phyloP scores from a whole-genome alignment of 192 early-diverging fungal species.

The Chytriomyces hyalinus region DNA sequence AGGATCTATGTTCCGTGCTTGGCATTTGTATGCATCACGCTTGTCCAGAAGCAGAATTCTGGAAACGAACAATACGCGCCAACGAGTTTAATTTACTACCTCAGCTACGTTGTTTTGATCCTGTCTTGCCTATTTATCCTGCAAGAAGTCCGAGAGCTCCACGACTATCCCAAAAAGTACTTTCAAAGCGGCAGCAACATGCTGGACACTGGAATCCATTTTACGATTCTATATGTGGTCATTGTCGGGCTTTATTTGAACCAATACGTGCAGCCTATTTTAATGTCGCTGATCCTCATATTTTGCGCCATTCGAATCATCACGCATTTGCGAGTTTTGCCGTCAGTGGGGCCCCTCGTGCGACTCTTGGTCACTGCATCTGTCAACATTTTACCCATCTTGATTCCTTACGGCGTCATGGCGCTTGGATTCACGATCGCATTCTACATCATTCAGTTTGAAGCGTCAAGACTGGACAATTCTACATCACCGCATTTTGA shows the following conservation, averaged over 20 bases:
- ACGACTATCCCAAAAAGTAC: slow-evolving; percentile 44
- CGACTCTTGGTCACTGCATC: slow-evolving; percentile 47
- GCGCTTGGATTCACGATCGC: slow-evolving; percentile 47
- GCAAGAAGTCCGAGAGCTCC: slow-evolving; percentile 48
- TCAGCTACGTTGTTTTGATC: slow-evolving; percentile 34
- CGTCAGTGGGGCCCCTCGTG: slow-evolving; percentile 49
- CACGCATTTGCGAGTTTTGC: slow-evolving; percentile 49
- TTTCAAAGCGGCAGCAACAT: slow-evolving; percentile 43
- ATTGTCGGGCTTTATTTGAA: slow-evolving; percentile 34
- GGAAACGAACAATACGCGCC: neutral
- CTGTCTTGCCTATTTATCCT: slow-evolving; percentile 41
- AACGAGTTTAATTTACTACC: slow-evolving; percentile 3
- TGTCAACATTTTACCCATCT: slow-evolving; percentile 47
- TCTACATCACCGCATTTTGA: slow-evolving; percentile 27
- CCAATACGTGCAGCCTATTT: slow-evolving; percentile 40
- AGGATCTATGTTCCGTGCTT: slow-evolving; percentile 20
- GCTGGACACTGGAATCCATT: slow-evolving; percentile 44
- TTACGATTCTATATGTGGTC: slow-evolving; percentile 37
- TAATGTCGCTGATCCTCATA: slow-evolving; percentile 47
- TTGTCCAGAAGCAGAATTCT: slow-evolving; percentile 23
- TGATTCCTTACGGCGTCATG: slow-evolving; percentile 47
- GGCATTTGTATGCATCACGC: slow-evolving; percentile 22
- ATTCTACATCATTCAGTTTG: slow-evolving; percentile 44
- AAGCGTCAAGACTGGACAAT: slow-evolving; percentile 12
- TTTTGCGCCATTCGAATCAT: slow-evolving; percentile 42